phyloP scores from a whole-genome alignment of 306 rosid genomes.

The Sicyos edulis region DNA sequence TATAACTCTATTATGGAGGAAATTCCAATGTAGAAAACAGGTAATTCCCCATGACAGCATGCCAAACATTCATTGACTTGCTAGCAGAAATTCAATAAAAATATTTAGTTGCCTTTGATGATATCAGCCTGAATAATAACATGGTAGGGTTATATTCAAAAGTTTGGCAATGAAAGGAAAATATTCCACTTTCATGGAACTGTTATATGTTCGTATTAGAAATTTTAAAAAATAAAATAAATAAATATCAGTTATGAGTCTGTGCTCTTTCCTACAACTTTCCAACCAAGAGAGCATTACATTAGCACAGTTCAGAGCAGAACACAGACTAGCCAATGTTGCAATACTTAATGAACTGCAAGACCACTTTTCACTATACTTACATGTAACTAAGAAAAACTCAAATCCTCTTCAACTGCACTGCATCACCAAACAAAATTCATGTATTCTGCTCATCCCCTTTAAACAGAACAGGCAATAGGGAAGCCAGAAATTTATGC shows the following conservation, averaged over 20 bases:
- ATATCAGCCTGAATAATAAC: neutral
- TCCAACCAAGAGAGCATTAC: neutral
- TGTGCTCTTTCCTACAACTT: neutral
- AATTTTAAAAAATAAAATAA: neutral
- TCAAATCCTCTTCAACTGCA: neutral
- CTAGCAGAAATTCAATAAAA: neutral
- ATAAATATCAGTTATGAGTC: neutral
- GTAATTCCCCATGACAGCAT: neutral
- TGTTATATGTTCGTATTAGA: neutral
- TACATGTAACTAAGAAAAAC: neutral
- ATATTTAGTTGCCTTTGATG: neutral
- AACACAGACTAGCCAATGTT: neutral
- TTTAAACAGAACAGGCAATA: neutral
- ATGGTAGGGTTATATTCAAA: neutral
- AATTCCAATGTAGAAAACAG: neutral
- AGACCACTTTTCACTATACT: neutral
- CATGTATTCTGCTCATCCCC: neutral
- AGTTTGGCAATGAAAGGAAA: neutral
- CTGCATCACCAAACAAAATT: neutral
- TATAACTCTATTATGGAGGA: neutral
- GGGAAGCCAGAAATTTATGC: neutral
- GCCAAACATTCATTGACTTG: neutral
- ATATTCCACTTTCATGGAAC: neutral
- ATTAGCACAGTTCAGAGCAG: neutral
- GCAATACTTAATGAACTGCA: neutral